phyloP scores from a whole-genome alignment of 306 rosid species.

The Rosa lucieae region DNA sequence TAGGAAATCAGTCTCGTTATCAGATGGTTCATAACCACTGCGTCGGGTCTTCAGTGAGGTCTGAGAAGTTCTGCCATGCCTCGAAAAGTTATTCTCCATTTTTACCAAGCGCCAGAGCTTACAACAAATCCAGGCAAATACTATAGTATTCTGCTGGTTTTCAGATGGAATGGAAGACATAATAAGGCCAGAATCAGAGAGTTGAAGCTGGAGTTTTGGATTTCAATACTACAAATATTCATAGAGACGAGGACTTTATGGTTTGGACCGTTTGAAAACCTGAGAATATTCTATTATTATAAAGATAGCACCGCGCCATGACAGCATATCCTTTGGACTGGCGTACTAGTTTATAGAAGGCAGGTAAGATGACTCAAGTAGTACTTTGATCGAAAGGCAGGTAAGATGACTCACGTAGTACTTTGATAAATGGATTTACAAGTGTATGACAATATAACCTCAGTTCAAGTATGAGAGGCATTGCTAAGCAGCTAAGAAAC shows the following conservation, averaged over 20 bases:
- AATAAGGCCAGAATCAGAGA: not conserved
- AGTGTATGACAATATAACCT: slow-evolving; percentile 14
- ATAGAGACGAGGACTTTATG: not conserved
- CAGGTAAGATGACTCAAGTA: not conserved
- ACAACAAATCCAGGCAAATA: not conserved
- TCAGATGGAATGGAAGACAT: slow-evolving; percentile 12
- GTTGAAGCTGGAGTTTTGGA: not conserved
- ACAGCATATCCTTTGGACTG: not conserved
- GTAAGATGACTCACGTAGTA: not conserved
- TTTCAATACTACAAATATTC: not conserved
- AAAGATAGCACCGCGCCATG: not conserved
- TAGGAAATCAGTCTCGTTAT: slow-evolving; percentile 73
- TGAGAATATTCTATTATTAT: slow-evolving; percentile 12
- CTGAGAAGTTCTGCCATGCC: slow-evolving; percentile 28
- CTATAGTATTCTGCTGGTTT: not conserved
- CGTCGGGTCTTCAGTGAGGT: slow-evolving; percentile 51
- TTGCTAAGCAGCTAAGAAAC: slow-evolving; percentile 5
- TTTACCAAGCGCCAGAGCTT: not conserved
- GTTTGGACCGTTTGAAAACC: not conserved
- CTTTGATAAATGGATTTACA: slow-evolving; percentile 19
- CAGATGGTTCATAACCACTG: slow-evolving; percentile 91
- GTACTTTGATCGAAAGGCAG: no score
- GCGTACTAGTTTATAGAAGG: not conserved
- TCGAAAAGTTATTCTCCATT: slow-evolving; percentile 17
- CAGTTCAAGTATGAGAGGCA: not conserved